phyloP scores from a whole-genome alignment of 2,329 filamentous ascomycete genomes.

The Verticillium tricorpus region DNA sequence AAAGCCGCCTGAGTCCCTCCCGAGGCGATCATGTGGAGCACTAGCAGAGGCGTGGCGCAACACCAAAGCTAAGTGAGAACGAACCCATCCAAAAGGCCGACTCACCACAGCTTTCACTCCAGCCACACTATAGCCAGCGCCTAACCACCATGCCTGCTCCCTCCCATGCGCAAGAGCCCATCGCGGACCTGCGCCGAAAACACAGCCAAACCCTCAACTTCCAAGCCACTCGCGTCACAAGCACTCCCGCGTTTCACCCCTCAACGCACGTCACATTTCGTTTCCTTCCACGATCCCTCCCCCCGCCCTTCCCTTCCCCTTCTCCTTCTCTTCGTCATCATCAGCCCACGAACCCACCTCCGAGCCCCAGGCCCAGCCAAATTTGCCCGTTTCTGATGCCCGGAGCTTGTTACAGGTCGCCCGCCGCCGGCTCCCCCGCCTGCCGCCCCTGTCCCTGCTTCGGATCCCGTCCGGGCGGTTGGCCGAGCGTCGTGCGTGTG shows the following conservation, averaged over 20 bases:
- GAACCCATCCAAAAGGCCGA: too few species aligned
- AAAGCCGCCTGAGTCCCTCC: too few species aligned
- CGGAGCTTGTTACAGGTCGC: neutral
- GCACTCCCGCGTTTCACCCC: constrained; percentile 12
- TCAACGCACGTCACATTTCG: constrained; percentile 20
- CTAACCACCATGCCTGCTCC: too few species aligned
- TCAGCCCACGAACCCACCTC: neutral
- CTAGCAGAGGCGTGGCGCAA: too few species aligned
- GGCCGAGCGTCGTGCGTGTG: neutral
- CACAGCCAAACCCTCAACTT: neutral
- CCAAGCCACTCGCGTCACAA: neutral
- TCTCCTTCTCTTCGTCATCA: neutral
- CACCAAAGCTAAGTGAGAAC: too few species aligned
- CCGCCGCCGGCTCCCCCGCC: neutral
- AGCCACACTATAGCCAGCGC: too few species aligned
- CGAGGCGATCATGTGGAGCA: too few species aligned
- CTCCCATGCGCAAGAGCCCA: too few species aligned
- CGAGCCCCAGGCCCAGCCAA: neutral
- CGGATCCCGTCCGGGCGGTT: neutral
- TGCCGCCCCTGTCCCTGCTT: neutral
- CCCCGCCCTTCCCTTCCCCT: neutral
- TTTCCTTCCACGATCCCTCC: constrained; percentile 20
- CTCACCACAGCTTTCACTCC: too few species aligned
- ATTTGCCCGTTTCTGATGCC: neutral
- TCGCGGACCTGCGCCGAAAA: neutral